phyloP scores from a whole-genome alignment of 768 basidiomycete genomes.

The Mycena haematopus region DNA sequence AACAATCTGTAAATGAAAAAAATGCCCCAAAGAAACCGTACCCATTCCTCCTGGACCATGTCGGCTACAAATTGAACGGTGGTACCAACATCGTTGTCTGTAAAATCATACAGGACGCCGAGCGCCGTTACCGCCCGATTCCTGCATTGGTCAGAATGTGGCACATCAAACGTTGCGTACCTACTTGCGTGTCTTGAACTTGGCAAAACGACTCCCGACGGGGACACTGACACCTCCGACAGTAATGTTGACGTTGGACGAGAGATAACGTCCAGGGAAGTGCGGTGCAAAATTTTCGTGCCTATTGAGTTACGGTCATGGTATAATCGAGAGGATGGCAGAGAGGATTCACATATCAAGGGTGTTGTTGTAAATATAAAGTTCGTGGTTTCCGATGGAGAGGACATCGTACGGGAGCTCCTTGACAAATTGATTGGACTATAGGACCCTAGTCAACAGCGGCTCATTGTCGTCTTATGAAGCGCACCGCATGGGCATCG shows the following conservation, averaged over 20 bases:
- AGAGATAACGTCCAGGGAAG: slow-evolving; percentile 45
- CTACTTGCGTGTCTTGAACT: slow-evolving; percentile 78
- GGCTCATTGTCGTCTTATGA: too few relatives aligned
- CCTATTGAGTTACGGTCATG: slow-evolving; percentile 6
- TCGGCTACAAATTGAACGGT: slow-evolving; percentile 74
- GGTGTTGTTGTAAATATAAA: slow-evolving; percentile 23
- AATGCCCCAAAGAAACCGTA: slow-evolving; percentile 33
- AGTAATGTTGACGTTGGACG: slow-evolving; percentile 89
- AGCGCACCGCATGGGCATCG: slow-evolving; percentile 55
- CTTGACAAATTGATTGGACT: slow-evolving; percentile 30
- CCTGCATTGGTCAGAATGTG: slow-evolving; percentile 33
- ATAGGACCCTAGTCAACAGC: slow-evolving; percentile 28
- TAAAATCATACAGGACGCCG: slow-evolving; percentile 82
- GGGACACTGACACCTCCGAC: slow-evolving; percentile 48
- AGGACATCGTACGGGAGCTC: slow-evolving; percentile 82
- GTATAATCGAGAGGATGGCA: slow-evolving; percentile 8
- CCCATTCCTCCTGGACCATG: slow-evolving; percentile 85
- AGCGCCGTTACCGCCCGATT: slow-evolving; percentile 80
- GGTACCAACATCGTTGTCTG: slow-evolving; percentile 70
- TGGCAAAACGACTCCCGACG: slow-evolving; percentile 60
- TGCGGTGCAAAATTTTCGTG: slow-evolving; percentile 26
- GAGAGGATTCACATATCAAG: background rate
- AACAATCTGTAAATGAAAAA: too few relatives aligned
- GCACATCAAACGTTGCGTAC: background rate
- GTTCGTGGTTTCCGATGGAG: slow-evolving; percentile 75